Conservation (phyloP, 176 grass and related monocot species). For the Oropetium thomaeum region DNA sequence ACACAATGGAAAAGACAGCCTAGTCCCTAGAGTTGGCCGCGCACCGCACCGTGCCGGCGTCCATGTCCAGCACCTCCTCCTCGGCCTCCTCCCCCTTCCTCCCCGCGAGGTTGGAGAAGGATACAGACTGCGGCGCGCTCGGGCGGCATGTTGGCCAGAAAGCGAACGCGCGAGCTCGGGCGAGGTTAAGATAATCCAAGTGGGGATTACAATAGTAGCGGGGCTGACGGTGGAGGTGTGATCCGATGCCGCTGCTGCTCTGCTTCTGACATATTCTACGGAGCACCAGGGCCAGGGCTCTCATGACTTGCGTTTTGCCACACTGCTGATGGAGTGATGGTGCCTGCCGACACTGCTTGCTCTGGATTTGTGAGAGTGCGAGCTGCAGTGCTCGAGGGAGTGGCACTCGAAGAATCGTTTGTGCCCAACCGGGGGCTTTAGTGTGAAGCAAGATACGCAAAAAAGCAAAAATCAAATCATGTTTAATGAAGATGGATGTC, state of each 20-base stretch:
- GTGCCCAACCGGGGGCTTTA: not conserved
- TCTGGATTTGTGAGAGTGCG: not conserved
- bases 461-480: not conserved
- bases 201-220: slow-evolving; percentile 6
- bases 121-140: not conserved
- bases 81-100: not conserved
- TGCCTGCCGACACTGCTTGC: not conserved
- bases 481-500: slow-evolving; percentile 3
- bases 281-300: not conserved
- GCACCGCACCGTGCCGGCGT: slow-evolving; percentile 51
- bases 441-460: not conserved
- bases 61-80: slow-evolving; percentile 30
- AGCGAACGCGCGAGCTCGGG: not conserved
- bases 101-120: slow-evolving; percentile 14
- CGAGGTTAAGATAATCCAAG: slow-evolving; percentile 4
- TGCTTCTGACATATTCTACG: not conserved
- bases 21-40: slow-evolving; percentile 15
- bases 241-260: not conserved
- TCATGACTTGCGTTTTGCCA: slow-evolving; percentile 9
- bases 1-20: not conserved
- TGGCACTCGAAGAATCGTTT: not conserved
- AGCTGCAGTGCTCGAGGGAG: not conserved
- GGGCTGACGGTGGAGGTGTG: not conserved
- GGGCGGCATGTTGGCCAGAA: not conserved
- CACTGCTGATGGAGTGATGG: not conserved